phyloP scores from a whole-genome alignment of 371 early-diverging fungal genomes.

The Mycotypha africana region DNA sequence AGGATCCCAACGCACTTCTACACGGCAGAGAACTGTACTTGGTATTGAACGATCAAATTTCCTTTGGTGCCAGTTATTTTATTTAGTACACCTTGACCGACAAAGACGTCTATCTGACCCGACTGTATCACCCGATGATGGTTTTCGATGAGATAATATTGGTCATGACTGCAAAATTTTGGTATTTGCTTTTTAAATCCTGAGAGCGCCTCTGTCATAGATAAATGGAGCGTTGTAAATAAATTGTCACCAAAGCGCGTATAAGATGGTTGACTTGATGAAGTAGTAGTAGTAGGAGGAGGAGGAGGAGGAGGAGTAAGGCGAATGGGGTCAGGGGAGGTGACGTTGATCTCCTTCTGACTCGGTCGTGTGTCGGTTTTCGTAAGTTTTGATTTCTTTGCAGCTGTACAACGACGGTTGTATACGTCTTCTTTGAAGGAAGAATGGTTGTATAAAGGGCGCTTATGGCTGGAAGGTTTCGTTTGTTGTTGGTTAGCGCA shows the following conservation, averaged over 20 bases:
- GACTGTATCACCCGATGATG: slow-evolving; percentile 46
- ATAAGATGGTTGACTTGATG: background rate
- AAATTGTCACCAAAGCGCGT: slow-evolving; percentile 88
- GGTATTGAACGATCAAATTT: slow-evolving; percentile 67
- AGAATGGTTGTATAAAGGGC: too few species aligned
- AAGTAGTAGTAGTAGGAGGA: background rate
- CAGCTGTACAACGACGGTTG: too few species aligned
- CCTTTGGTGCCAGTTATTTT: slow-evolving; percentile 80
- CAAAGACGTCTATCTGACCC: slow-evolving; percentile 64
- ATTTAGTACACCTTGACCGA: slow-evolving; percentile 93
- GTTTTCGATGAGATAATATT: slow-evolving; percentile 6
- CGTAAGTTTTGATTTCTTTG: too few species aligned
- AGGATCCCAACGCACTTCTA: too few species aligned
- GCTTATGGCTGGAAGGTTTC: too few species aligned
- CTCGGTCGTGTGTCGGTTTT: too few species aligned
- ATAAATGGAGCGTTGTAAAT: slow-evolving; percentile 52
- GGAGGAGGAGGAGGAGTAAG: too few species aligned
- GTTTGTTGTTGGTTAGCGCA: too few species aligned
- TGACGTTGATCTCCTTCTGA: too few species aligned
- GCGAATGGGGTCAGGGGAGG: too few species aligned
- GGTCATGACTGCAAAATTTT: slow-evolving; percentile 81
- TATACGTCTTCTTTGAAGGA: too few species aligned
- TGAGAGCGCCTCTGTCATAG: slow-evolving; percentile 73
- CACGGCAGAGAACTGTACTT: slow-evolving; percentile 78
- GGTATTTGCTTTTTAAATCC: slow-evolving; percentile 64